Evolutionary conservation across 371 early-diverging fungal genomes (phyloP).

Genomic region (Mucor circinelloides): DNA sequence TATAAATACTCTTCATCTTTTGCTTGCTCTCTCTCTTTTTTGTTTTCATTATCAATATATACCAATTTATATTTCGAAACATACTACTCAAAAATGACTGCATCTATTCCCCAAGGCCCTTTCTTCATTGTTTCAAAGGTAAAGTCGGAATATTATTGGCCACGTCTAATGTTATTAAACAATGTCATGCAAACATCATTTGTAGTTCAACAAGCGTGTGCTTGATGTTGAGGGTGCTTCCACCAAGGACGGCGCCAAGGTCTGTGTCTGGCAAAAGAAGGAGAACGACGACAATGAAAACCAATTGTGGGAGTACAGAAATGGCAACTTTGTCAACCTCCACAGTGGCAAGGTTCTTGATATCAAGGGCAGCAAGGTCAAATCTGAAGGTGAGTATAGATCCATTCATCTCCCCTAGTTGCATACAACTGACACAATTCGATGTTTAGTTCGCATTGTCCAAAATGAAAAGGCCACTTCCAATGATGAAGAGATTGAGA

Average conservation of each 20-base stretch:
- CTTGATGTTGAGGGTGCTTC: constrained; percentile 33
- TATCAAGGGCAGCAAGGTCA: constrained; percentile 25
- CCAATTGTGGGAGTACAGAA: constrained; percentile 32
- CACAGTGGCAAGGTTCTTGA: constrained; percentile 30
- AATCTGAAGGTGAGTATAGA: constrained; percentile 6
- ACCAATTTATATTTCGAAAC: neutral
- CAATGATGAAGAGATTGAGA: constrained; percentile 60
- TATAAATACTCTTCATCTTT: neutral
- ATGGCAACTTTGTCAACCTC: constrained; percentile 27
- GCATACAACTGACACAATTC: neutral
- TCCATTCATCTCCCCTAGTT: neutral
- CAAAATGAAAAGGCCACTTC: constrained; percentile 22
- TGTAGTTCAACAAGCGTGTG: constrained; percentile 26
- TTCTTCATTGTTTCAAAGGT: constrained; percentile 29
- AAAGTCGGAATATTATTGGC: neutral
- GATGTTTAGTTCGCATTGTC: constrained; percentile 13
- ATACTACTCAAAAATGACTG: constrained; percentile 5
- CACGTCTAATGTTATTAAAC: neutral
- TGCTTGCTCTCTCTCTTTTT: no score
- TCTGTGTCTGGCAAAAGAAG: constrained; percentile 27
- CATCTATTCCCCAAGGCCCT: constrained; percentile 15
- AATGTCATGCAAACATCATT: neutral
- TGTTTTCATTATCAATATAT: neutral
- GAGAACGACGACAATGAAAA: constrained; percentile 17
- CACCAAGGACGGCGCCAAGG: constrained; percentile 23